Evolutionary conservation across 345 rosid species (phyloP), one percentile per base, ranked within the genome.

Genomic region (Erysimum cheiranthoides): DNA sequence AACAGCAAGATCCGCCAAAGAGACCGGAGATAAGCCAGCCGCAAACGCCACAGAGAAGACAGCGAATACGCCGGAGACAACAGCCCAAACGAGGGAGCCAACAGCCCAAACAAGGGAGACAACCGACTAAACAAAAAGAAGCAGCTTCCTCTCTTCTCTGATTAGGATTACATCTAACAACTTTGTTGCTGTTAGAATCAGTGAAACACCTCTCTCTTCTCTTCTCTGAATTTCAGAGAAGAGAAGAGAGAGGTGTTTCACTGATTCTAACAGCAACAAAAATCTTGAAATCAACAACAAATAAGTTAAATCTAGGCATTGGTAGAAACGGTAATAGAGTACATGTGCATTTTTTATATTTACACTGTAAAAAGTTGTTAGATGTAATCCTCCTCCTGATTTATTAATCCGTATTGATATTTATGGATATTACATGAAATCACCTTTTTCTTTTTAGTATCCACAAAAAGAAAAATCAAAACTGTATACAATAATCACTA

Each of bases 401-500:
- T 38, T 16, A 16, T 3, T 61, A 16, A 70, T 12, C 31, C 6
- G 14, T 43, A 21, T 9, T 38, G 11, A 13, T 3, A 12, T n/a
- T n/a, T n/a, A n/a, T n/a, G n/a, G 28, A 31, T 14, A 31, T 73
- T 49, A 73, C 39, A 65, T 10, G 71, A 56, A 53, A 53, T 12
- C 36, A 42, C 47, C 2, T 32, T 0, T 62, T 16, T 17, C 61
- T 62, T 17, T 51, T 30, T 39, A 28, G 53, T 51, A 30, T 62
- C 10, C 60, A 72, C 76, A 51, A 28, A 38, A 30, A 8, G 52
- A 16, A 49, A 27, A 38, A 61, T 50, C 31, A 38, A 39, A 61
- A 25, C 12, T 53, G 17, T 73, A 43, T 64, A 73, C 63, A 64
- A 53, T 5, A 71, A 52, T 63, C 53, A 62, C 53, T 36, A 39